phyloP scores from a whole-genome alignment of 768 basidiomycete genomes.

The Boletus subcaerulescens region DNA sequence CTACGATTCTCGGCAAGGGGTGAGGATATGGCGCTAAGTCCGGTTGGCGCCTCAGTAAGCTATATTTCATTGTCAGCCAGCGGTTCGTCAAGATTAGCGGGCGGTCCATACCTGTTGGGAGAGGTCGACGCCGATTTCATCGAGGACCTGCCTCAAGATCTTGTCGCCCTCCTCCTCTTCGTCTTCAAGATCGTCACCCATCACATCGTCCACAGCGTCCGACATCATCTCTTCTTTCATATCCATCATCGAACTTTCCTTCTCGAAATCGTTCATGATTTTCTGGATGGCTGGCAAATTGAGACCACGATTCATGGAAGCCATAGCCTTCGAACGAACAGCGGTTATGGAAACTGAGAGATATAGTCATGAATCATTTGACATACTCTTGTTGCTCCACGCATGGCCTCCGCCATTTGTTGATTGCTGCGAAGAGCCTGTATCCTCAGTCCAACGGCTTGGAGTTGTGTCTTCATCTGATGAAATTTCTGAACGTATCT shows the following conservation, averaged over 20 bases:
- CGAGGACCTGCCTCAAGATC: slow-evolving; percentile 92
- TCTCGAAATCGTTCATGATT: slow-evolving; percentile 98
- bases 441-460: slow-evolving; percentile 92
- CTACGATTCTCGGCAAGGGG: slow-evolving; percentile 63
- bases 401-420: slow-evolving; percentile 99
- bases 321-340: slow-evolving; percentile 75
- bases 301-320: slow-evolving; percentile 92
- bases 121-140: slow-evolving; percentile 92
- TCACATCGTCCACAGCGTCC: slow-evolving; percentile 95
- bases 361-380: neutral
- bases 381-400: slow-evolving; percentile 90
- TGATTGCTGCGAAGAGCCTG: slow-evolving; percentile 96
- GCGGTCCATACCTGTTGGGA: slow-evolving; percentile 67
- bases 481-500: slow-evolving; percentile 98
- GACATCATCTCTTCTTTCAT: slow-evolving; percentile 99
- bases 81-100: neutral
- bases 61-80: slow-evolving; percentile 31
- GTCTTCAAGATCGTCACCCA: slow-evolving; percentile 89
- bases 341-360: slow-evolving; percentile 1
- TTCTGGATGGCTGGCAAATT: slow-evolving; percentile 93
- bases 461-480: slow-evolving; percentile 97
- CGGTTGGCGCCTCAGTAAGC: slow-evolving; percentile 83
- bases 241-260: slow-evolving; percentile 97
- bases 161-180: slow-evolving; percentile 96
- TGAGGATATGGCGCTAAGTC: slow-evolving; percentile 57